These are phyloP conservation scores for Pleodorina starrii DNA, from an alignment of 139 green algal genomes.

Conservation along the genomic window DNA sequence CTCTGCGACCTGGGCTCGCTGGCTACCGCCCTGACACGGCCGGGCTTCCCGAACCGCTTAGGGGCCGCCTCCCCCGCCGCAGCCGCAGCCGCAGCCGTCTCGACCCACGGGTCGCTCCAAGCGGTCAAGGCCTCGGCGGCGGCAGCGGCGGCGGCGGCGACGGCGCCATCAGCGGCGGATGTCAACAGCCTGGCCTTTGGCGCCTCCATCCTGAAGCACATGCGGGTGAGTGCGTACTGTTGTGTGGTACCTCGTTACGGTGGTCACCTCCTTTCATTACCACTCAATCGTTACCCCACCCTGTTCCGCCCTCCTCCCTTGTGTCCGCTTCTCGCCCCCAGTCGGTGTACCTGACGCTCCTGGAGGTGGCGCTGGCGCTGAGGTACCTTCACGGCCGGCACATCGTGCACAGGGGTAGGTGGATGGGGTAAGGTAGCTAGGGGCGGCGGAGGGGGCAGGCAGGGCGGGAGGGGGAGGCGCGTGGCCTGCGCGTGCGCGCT, in stretches of 20 bases:
- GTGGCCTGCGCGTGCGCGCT: too few species aligned
- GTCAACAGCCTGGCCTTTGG: neutral
- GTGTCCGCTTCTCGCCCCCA: neutral
- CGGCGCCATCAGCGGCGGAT: neutral
- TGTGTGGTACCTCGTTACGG: neutral
- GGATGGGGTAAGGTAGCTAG: neutral
- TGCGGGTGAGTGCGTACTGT: slow-evolving; percentile 4
- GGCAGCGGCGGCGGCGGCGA: neutral
- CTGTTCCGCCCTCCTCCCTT: neutral
- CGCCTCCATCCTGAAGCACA: neutral
- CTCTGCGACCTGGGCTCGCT: slow-evolving; percentile 28
- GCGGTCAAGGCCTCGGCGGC: neutral
- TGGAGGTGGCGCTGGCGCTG: slow-evolving; percentile 42
- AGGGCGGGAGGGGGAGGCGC: neutral
- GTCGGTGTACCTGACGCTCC: slow-evolving; percentile 29
- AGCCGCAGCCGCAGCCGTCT: neutral
- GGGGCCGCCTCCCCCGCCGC: too few species aligned
- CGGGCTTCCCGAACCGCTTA: neutral
- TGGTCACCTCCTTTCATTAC: neutral
- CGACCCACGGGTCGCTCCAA: neutral
- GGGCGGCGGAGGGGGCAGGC: too few species aligned
- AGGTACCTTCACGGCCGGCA: slow-evolving; percentile 21
- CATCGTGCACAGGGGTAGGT: slow-evolving; percentile 16
- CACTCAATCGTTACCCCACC: neutral
- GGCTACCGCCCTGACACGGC: neutral